Evolutionary conservation across 1,139 yeast genomes (phyloP).

Genomic region (Pichia sp.): DNA sequence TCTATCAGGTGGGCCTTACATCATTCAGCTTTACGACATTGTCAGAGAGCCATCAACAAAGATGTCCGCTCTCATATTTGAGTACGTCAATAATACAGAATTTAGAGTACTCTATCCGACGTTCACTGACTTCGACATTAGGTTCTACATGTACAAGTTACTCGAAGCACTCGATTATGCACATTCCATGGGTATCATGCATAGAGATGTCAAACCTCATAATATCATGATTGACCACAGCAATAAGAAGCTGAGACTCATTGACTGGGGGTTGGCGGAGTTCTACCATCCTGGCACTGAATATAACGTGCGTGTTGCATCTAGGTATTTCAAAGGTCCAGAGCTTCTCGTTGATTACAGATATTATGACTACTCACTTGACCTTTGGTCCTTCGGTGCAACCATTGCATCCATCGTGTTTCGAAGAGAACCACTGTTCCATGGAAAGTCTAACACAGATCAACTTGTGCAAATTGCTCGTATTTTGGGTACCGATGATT

Average conservation of each 20-base stretch:
- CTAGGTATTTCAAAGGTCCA: slow-evolving; percentile 77
- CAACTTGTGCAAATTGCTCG: slow-evolving; percentile 74
- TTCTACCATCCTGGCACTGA: slow-evolving; percentile 75
- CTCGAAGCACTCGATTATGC: slow-evolving; percentile 67
- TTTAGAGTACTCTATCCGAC: slow-evolving; percentile 66
- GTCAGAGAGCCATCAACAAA: slow-evolving; percentile 69
- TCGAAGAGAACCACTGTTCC: slow-evolving; percentile 71
- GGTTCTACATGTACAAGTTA: slow-evolving; percentile 63
- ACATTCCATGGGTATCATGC: slow-evolving; percentile 81
- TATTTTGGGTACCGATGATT: slow-evolving; percentile 66
- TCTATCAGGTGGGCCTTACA: slow-evolving; percentile 68
- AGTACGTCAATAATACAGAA: slow-evolving; percentile 63
- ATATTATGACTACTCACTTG: slow-evolving; percentile 72
- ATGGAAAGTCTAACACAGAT: slow-evolving; percentile 73
- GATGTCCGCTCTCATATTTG: slow-evolving; percentile 72
- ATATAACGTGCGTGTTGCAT: slow-evolving; percentile 75
- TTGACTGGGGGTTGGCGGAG: slow-evolving; percentile 84
- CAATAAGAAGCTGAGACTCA: slow-evolving; percentile 53
- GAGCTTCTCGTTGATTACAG: slow-evolving; percentile 67
- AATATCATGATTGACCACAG: slow-evolving; percentile 77
- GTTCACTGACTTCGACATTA: slow-evolving; percentile 54
- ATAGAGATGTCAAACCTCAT: slow-evolving; percentile 80
- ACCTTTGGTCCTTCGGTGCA: slow-evolving; percentile 79
- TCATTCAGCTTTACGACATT: slow-evolving; percentile 60
- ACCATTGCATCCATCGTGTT: slow-evolving; percentile 73